phyloP scores from a whole-genome alignment of 371 early-diverging fungal genomes.

The Dichotomocladium elegans region DNA sequence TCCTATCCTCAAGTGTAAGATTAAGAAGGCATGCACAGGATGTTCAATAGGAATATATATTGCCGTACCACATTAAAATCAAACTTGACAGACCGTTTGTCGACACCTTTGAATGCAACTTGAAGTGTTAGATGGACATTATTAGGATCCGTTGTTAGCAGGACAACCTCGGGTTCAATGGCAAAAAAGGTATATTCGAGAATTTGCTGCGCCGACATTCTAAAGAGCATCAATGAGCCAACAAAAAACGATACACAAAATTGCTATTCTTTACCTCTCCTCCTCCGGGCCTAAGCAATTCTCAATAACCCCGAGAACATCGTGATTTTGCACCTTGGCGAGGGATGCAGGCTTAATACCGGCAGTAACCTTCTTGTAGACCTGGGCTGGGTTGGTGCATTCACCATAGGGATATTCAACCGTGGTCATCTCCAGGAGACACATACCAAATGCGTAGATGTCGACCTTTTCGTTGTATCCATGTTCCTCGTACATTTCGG shows the following conservation, averaged over 20 bases:
- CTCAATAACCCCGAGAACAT: conserved; percentile 63
- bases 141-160: conserved; percentile 47
- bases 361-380: conserved; percentile 63
- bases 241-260: not conserved
- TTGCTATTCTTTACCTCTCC: conserved; percentile 23
- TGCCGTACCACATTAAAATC: conserved; percentile 58
- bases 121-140: conserved; percentile 63
- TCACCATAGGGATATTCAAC: conserved; percentile 79
- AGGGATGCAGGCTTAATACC: conserved; percentile 67
- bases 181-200: conserved; percentile 48
- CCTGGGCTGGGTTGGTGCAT: conserved; percentile 73
- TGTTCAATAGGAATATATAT: not conserved
- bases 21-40: not conserved
- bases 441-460: conserved; percentile 88
- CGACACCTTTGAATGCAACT: conserved; percentile 67
- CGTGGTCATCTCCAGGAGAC: conserved; percentile 75
- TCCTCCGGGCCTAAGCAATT: conserved; percentile 60
- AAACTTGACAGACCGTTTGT: conserved; percentile 71
- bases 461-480: conserved; percentile 77
- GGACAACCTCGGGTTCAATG: conserved; percentile 59
- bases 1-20: conserved; percentile 20
- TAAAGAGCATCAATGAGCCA: not conserved
- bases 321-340: conserved; percentile 53
- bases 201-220: conserved; percentile 49
- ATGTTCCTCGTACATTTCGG: conserved; percentile 75